phyloP scores from a whole-genome alignment of 1,284 basidiomycete genomes.

The Leccinum pachyderme region DNA sequence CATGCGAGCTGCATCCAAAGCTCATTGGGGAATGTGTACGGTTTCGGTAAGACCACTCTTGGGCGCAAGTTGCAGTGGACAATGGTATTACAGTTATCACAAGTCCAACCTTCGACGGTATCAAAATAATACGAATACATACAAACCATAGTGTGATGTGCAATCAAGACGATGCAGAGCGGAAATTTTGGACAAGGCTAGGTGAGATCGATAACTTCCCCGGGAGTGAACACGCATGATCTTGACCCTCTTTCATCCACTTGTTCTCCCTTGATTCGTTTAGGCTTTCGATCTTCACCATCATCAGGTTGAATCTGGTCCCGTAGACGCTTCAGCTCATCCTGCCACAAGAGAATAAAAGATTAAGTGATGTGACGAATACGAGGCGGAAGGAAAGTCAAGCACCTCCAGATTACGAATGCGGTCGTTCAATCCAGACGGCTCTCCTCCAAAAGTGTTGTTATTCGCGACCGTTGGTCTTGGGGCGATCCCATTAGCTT shows the following conservation, averaged over 20 bases:
- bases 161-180: background rate
- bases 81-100: background rate
- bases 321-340: slow-evolving; percentile 15
- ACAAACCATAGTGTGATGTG: background rate
- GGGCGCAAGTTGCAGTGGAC: no score
- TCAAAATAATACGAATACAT: background rate
- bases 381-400: background rate
- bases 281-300: slow-evolving; percentile 8
- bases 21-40: no score
- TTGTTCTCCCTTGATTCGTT: slow-evolving; percentile 16
- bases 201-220: slow-evolving; percentile 20
- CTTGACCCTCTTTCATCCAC: background rate
- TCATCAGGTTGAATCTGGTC: background rate
- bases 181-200: background rate
- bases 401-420: slow-evolving; percentile 15
- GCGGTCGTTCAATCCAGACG: background rate
- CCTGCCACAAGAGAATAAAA: background rate
- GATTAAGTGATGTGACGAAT: background rate
- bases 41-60: no score
- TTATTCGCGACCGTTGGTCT: background rate
- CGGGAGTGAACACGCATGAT: background rate
- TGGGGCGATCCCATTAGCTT: slow-evolving; percentile 20
- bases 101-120: background rate
- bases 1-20: no score
- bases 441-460: slow-evolving; percentile 6